Evolutionary conservation across 176 grass and related monocot genomes (phyloP), one percentile per base, ranked within the genome.

Genomic region (Elymus sibiricus): DNA sequence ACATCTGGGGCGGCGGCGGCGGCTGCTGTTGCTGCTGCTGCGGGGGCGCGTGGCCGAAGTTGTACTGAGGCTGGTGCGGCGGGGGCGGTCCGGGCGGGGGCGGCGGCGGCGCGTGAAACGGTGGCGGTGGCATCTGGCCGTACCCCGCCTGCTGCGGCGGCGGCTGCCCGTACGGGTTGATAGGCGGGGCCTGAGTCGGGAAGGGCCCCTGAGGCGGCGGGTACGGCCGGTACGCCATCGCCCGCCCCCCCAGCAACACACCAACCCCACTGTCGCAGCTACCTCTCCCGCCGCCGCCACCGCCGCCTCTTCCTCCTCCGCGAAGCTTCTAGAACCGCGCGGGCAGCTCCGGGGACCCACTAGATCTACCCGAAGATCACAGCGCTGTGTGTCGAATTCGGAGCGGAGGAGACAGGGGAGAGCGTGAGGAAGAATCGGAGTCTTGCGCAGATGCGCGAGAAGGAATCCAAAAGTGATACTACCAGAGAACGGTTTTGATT

Each of bases 151-250:
- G 79, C 87, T 77, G 77, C 62, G 62, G 85, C 55, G 81, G 83
- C 16, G 73, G 73, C 73, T 51, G 72, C 15, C 67, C 67, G 49
- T 49, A 87, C 58, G 75, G 81, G 10, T 91, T 91, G 70, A 90
- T 81, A 59, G 78, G 64, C 24, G 26, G 43, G 25, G 44, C 43
- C 67, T 70, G 67, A 46, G 85, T 82, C 59, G 93, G 90, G 32
- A 83, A 86, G 0, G 78, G 75, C 38, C 83, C 82, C 79, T 76
- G 92, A 53, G 83, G 82, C 37, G 86, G 84, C 64, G 80, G 73
- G 80, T 90, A 97, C 22, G 94, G 94, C 79, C 92, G 78, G 83
- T 90, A 97, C 9, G 94, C 92, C 94, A 97, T 97, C 75, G 32
- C 64, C 28, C 43, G 46, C 75, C 92, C 60, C 60, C 77, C 19